Evolutionary conservation across 768 basidiomycete genomes (phyloP).

Genomic region (Trametes coccinea): DNA sequence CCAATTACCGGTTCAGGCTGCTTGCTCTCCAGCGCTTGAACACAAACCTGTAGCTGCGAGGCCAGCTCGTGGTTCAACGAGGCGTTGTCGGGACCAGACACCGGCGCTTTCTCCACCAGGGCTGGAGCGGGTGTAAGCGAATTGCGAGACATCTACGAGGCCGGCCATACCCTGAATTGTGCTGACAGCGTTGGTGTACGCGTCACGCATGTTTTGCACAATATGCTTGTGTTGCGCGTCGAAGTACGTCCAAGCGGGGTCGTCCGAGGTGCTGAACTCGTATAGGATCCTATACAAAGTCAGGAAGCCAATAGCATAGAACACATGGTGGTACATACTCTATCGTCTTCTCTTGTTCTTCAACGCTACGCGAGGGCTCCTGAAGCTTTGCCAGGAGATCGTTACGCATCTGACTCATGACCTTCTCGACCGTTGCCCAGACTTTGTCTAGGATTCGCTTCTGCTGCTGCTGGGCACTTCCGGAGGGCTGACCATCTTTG

Average conservation of each 20-base stretch:
- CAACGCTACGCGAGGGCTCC: constrained; percentile 75
- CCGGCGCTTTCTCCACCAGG: constrained; percentile 1
- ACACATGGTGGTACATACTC: constrained; percentile 58
- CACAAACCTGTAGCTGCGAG: constrained; percentile 58
- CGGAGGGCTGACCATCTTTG: constrained; percentile 54
- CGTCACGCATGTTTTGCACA: constrained; percentile 68
- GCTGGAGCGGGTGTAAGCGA: background rate
- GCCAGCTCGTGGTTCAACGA: constrained; percentile 38
- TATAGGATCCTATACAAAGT: constrained; percentile 67
- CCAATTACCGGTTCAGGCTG: constrained; percentile 63
- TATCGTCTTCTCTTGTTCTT: constrained; percentile 96
- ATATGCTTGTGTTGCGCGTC: constrained; percentile 92
- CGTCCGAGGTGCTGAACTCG: constrained; percentile 83
- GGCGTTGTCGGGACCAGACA: background rate
- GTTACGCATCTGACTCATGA: constrained; percentile 88
- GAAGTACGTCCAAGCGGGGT: constrained; percentile 95
- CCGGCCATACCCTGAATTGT: constrained; percentile 46
- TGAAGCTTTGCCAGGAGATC: constrained; percentile 77
- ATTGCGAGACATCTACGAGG: no score
- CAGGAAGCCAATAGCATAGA: background rate
- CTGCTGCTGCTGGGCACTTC: constrained; percentile 71
- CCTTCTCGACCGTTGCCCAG: constrained; percentile 92
- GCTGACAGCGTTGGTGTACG: constrained; percentile 54
- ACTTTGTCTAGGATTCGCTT: constrained; percentile 94
- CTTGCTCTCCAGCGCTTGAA: constrained; percentile 62